A percentile compares a stretch with the other conserved stretches of the same genome.
phyloP scores from a whole-genome alignment of 2,329 filamentous ascomycete species.

The Coniochaeta ligniaria region DNA sequence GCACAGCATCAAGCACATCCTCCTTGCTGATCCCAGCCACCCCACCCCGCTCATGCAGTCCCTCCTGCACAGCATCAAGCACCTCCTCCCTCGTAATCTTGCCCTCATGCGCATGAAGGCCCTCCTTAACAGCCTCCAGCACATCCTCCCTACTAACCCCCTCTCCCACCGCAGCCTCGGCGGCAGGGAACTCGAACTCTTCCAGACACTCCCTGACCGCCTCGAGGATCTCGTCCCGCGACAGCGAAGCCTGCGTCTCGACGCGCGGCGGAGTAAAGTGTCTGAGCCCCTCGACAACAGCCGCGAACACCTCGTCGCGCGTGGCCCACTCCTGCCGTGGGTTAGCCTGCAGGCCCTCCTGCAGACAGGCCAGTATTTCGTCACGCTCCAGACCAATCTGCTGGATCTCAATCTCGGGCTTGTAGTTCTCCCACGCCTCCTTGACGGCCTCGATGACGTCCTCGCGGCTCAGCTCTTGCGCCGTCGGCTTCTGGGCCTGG shows the following conservation, averaged over 20 bases:
- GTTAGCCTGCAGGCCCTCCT: slow-evolving; percentile 66
- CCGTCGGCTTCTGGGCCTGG: slow-evolving; percentile 38
- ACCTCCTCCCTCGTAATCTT: slow-evolving; percentile 10
- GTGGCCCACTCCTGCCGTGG: slow-evolving; percentile 53
- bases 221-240: slow-evolving; percentile 75
- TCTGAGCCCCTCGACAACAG: slow-evolving; percentile 79
- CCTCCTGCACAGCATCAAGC: slow-evolving; percentile 15
- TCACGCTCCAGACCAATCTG: slow-evolving; percentile 86
- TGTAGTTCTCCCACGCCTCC: slow-evolving; percentile 90
- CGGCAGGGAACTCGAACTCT: slow-evolving; percentile 69
- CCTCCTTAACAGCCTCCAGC: slow-evolving; percentile 56
- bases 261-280: slow-evolving; percentile 70
- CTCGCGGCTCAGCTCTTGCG: slow-evolving; percentile 59
- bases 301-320: slow-evolving; percentile 77
- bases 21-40: slow-evolving; percentile 8
- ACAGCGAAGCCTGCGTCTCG: slow-evolving; percentile 60
- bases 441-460: slow-evolving; percentile 81
- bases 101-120: slow-evolving; percentile 30
- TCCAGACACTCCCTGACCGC: slow-evolving; percentile 83
- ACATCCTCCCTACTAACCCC: slow-evolving; percentile 57
- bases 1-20: slow-evolving; percentile 11
- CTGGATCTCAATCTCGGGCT: slow-evolving; percentile 85
- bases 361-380: slow-evolving; percentile 79
- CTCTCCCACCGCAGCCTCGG: slow-evolving; percentile 43
- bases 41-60: slow-evolving; percentile 7